phyloP scores from a whole-genome alignment of 1,284 basidiomycete genomes.

The Leccinum pachyderme region DNA sequence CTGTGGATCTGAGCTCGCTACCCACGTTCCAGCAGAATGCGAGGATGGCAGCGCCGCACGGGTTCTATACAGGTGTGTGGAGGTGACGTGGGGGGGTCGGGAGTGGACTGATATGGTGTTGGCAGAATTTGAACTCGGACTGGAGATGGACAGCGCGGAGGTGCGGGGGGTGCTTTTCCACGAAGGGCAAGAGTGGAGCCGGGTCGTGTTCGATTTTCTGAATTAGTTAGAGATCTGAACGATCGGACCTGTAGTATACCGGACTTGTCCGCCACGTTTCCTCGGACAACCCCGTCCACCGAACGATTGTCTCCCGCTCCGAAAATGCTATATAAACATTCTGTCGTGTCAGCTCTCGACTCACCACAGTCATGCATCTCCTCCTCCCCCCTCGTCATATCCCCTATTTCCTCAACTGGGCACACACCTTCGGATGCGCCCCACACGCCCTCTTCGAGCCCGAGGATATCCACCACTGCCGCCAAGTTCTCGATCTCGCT shows the following conservation, averaged over 20 bases:
- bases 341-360: background rate
- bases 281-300: conserved; percentile 2
- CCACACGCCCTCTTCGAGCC: conserved; percentile 80
- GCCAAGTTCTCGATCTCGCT: conserved; percentile 82
- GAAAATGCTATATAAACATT: background rate
- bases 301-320: background rate
- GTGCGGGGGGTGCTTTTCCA: conserved; percentile 69
- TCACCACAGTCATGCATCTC: background rate
- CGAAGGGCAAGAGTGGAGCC: conserved; percentile 74
- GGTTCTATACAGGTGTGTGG: conserved; percentile 72
- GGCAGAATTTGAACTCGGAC: conserved; percentile 74
- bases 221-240: conserved; percentile 28
- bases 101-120: background rate
- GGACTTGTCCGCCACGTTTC: background rate
- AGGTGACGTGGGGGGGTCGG: background rate
- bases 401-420: conserved; percentile 69
- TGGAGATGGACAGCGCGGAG: conserved; percentile 79
- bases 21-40: conserved; percentile 75
- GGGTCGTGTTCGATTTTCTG: conserved; percentile 58
- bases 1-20: conserved; percentile 71
- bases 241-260: background rate
- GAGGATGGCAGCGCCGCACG: conserved; percentile 46
- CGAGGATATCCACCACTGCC: conserved; percentile 67
- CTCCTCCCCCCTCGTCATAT: conserved; percentile 32
- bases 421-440: conserved; percentile 58